Evolutionary conservation across 2,329 filamentous ascomycete genomes (phyloP), one percentile per base, ranked within the genome.

Genomic region (Fusarium stilboides): DNA sequence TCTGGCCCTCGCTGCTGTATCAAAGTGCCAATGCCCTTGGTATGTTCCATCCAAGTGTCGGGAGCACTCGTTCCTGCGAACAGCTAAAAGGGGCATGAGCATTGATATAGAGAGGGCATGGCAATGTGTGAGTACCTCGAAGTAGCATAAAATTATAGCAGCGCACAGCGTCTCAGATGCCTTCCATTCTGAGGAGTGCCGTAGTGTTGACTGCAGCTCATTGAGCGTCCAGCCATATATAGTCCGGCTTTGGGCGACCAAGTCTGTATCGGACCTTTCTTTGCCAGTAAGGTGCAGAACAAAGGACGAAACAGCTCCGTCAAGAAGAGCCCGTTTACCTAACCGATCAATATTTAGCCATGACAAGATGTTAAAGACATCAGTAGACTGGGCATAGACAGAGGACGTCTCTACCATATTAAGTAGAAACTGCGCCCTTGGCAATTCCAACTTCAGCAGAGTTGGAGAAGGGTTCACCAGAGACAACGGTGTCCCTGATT

Each of bases 101-200:
- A 54, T 46, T 56, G 45, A 60, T 34, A 44, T 26, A 26, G 46
- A 28, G 24, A 45, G 19, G 20, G 31, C 28, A 14, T 19, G 26
- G 22, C 8, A 42, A 43, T 17, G 50, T 24, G 33, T 13, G 28
- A 65, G 47, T 73, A 81, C 79, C 77, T 82, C 81, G 34, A 77
- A 82, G 17, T 80, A 70, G 54, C 80, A 80, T 40, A 82, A 68
- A 39, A 83, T 65, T 68, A 82, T 81, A 44, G 80, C 76, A 3
- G 83, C 73, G 53, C 79, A 82, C 26, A 82, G 69, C n/a, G 81
- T 83, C 70, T 82, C 81, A 2, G 79, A 73, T 15, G 78, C 71
- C 61, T 74, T 78, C 81, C 81, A 83, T 61, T 79, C 77, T 17
- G 66, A 67, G 3, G 77, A 73, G 63, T 83, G 81, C 55, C 76